Conservation (phyloP, 305 asterid species). For the Fraxinus albicans region DNA sequence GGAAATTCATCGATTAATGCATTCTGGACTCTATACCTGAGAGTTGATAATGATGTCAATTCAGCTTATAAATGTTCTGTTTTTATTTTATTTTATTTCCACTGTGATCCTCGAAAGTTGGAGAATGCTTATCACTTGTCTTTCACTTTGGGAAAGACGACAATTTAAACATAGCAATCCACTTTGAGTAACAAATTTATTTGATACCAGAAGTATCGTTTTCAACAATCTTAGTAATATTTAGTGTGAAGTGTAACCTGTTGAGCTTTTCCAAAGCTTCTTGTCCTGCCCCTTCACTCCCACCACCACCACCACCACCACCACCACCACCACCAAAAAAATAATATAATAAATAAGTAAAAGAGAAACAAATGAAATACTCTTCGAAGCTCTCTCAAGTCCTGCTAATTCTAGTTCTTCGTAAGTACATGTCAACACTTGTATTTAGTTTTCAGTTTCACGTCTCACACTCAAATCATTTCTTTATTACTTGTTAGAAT, state of each 20-base stretch:
- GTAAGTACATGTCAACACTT: not conserved
- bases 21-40: not conserved
- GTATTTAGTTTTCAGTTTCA: not conserved
- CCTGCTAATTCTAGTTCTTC: not conserved
- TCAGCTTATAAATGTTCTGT: not conserved
- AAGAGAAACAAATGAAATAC: not conserved
- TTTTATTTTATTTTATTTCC: not conserved
- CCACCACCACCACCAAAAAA: not conserved
- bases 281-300: not conserved
- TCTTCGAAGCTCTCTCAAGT: not conserved
- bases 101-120: not conserved
- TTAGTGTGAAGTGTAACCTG: not conserved
- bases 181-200: not conserved
- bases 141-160: not conserved
- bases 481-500: not conserved
- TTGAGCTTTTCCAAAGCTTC: not conserved
- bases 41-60: not conserved
- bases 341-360: not conserved
- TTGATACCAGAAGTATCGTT: not conserved
- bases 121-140: not conserved
- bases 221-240: not conserved
- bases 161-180: not conserved
- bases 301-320: not conserved
- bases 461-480: not conserved
- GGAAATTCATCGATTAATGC: not conserved